Base-by-base conservation (phyloP, 2,329 filamentous ascomycete genomes). In the Xylariaceae sp. region DNA sequence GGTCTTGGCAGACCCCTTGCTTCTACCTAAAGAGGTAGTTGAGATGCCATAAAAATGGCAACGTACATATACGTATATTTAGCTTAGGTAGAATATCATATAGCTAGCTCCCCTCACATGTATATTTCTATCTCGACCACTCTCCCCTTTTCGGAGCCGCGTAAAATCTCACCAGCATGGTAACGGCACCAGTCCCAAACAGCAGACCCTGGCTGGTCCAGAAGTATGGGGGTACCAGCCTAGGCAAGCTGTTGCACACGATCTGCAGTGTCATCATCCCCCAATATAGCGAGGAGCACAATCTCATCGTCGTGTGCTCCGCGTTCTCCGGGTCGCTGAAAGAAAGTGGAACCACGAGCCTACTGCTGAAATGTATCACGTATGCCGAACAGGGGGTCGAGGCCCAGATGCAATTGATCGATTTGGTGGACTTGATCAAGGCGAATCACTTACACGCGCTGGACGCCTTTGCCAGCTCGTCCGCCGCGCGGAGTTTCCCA, bases 201-300 rank as follows among this genome's bases (percentile, higher is more conserved):
- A 67, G 50, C 41, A 67, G 59, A 61, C 67, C 65, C 29, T 86
- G 82, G 82, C 78, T 84, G 3, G 81, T 86, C 48, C 82, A 85
- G 66, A 86, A 85, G 75, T 85, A 84, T 68, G 83, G 83, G 32
- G 83, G 83, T 12, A 86, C 83, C 40, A 83, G 80, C 61, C 74
- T 86, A 32, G 83, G 83, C 57, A 85, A 85, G 67, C 79, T 83
- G 59, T 74, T 81, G 55, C 75, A 77, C 62, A 81, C 81, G 67
- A 80, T 85, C 44, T 63, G 63, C 58, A 48, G 55, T 51, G 55
- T n/a, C 50, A 73, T 67, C 48, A 69, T 67, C 7, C 66, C 65
- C 2, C 61, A 60, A 49, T 73, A 68, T 40, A 64, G 78, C 46
- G 66, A 71, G 52, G 64, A 72, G 43, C 76, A 80, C 60, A 78